These are phyloP conservation scores for Boletus rubroflammeus DNA, from an alignment of 768 basidiomycete genomes.

Conservation along the genomic window DNA sequence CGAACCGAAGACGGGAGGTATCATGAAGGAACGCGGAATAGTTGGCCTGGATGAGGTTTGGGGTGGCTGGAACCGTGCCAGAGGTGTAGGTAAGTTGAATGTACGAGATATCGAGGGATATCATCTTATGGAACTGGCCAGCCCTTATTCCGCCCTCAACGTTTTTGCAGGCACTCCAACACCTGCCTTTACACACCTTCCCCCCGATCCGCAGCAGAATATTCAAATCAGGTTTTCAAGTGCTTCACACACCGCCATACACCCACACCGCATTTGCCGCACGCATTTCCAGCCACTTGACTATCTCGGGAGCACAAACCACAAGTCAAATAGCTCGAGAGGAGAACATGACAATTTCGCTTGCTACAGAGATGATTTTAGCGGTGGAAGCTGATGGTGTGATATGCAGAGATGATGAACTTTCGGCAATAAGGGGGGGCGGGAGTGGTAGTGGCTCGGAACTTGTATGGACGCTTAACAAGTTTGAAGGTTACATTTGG, in stretches of 20 bases:
- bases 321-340: constrained; percentile 67
- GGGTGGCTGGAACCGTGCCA: constrained; percentile 92
- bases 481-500: constrained; percentile 67
- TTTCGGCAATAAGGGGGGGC: constrained; percentile 34
- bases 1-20: constrained; percentile 38
- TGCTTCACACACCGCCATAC: constrained; percentile 83
- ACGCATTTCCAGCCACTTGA: constrained; percentile 56
- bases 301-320: constrained; percentile 49
- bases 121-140: constrained; percentile 27
- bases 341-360: constrained; percentile 68
- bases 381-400: constrained; percentile 68
- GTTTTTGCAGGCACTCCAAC: constrained; percentile 70
- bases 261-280: constrained; percentile 62
- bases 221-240: constrained; percentile 70
- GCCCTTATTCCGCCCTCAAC: constrained; percentile 89
- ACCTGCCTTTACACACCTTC: constrained; percentile 58
- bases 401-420: constrained; percentile 72
- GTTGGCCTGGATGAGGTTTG: constrained; percentile 90
- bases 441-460: constrained; percentile 52
- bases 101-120: neutral
- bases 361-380: constrained; percentile 75
- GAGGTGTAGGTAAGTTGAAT: constrained; percentile 68
- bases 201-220: constrained; percentile 66
- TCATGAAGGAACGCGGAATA: constrained; percentile 78
- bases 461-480: constrained; percentile 69